Conservation (phyloP, 306 rosid genomes). For the Dalbergia cultrata region DNA sequence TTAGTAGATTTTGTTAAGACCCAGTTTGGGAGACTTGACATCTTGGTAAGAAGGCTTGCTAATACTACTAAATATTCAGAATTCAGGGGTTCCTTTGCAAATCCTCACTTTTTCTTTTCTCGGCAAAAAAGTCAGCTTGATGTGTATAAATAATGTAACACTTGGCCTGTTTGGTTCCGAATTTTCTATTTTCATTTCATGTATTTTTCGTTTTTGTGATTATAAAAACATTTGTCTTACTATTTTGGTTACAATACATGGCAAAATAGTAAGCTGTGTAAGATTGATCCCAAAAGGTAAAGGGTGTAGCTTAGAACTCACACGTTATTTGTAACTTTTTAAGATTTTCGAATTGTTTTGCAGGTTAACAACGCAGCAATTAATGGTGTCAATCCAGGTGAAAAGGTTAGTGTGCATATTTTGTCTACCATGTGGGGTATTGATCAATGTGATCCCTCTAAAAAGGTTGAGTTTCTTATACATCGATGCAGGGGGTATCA, state of each 20-base stretch:
- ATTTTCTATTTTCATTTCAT: too few relatives aligned
- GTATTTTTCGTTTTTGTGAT: too few relatives aligned
- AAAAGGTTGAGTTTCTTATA: not conserved
- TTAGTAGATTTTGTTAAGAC: slow-evolving; percentile 45
- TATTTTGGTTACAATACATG: not conserved
- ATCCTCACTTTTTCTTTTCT: not conserved
- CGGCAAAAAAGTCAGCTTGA: too few relatives aligned
- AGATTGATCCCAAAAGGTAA: not conserved
- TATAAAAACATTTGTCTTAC: too few relatives aligned
- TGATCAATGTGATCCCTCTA: not conserved
- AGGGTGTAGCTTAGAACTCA: not conserved
- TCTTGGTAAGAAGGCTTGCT: slow-evolving; percentile 47
- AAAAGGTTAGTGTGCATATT: slow-evolving; percentile 33
- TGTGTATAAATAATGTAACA: too few relatives aligned
- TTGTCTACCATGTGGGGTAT: not conserved
- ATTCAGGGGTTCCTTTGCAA: not conserved
- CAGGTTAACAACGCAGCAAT: slow-evolving; percentile 56
- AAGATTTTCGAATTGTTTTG: slow-evolving; percentile 9
- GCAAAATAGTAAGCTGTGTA: not conserved
- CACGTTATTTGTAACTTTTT: not conserved
- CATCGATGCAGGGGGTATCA: slow-evolving; percentile 27
- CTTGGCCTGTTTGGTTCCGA: too few relatives aligned
- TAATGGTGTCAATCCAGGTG: slow-evolving; percentile 35
- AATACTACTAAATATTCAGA: slow-evolving; percentile 16
- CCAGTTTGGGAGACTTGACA: slow-evolving; percentile 58